phyloP scores from a whole-genome alignment of 331 rosid genomes.

The Acacia concinna region DNA sequence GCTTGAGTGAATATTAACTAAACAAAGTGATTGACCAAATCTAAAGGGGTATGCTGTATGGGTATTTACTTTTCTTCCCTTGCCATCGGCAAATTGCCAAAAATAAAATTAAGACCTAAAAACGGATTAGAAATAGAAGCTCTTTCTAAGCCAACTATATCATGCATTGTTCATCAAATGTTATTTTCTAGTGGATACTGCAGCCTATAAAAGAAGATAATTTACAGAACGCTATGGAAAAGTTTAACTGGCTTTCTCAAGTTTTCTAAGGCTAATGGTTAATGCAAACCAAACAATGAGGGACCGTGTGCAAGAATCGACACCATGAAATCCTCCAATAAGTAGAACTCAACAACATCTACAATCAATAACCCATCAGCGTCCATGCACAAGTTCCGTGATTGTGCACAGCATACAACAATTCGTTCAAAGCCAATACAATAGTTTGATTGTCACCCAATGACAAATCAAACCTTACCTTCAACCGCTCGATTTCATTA shows the following conservation, averaged over 20 bases:
- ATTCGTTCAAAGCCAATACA: neutral
- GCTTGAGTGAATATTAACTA: neutral
- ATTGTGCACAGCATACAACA: neutral
- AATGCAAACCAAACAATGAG: too few relatives aligned
- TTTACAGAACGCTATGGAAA: neutral
- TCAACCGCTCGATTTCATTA: constrained; percentile 56
- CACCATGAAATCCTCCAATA: neutral
- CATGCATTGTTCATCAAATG: neutral
- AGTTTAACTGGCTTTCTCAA: neutral
- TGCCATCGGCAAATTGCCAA: constrained; percentile 10
- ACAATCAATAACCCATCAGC: neutral
- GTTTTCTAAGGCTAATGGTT: neutral
- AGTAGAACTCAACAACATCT: neutral
- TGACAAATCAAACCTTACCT: constrained; percentile 43
- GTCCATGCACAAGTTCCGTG: neutral
- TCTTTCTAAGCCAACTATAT: constrained; percentile 2
- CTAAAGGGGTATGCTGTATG: neutral
- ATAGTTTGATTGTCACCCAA: neutral
- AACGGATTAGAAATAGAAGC: constrained; percentile 7
- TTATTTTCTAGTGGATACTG: neutral
- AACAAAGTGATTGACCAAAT: constrained; percentile 11
- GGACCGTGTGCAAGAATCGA: too few relatives aligned
- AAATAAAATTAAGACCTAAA: constrained; percentile 5
- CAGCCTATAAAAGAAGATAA: neutral
- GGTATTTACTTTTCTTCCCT: constrained; percentile 11